A percentile compares a stretch with the other conserved stretches of the same genome.
Evolutionary conservation across 495 filamentous ascomycete genomes (phyloP).

Genomic region (Diplogelasinospora grovesii): DNA sequence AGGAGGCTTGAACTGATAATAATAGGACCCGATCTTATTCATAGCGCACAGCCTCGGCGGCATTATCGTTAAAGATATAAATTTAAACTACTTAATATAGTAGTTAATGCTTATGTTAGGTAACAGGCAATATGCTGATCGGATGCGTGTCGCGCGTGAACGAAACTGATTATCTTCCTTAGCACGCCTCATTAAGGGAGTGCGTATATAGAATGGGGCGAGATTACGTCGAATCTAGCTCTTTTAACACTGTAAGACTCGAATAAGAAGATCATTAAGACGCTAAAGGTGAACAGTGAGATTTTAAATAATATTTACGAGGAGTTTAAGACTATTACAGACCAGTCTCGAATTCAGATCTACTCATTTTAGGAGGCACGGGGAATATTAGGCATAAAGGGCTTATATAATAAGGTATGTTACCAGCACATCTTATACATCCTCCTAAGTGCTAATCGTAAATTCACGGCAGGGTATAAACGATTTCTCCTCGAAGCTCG

Average conservation of each 20-base stretch:
- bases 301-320: constrained; percentile 33
- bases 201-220: constrained; percentile 23
- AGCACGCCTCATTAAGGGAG: constrained; percentile 39
- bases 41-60: constrained; percentile 38
- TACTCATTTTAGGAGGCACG: constrained; percentile 38
- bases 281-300: constrained; percentile 30
- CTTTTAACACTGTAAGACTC: constrained; percentile 17
- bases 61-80: constrained; percentile 36
- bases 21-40: constrained; percentile 30
- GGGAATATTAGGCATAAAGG: constrained; percentile 32
- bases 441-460: neutral
- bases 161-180: constrained; percentile 33
- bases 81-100: constrained; percentile 4
- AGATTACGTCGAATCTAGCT: constrained; percentile 22
- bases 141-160: constrained; percentile 17
- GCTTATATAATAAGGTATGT: constrained; percentile 27
- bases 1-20: neutral
- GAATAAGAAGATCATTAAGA: constrained; percentile 20
- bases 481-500: constrained; percentile 31
- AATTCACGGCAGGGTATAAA: constrained; percentile 26
- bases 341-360: constrained; percentile 21
- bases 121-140: constrained; percentile 28
- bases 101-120: constrained; percentile 7
- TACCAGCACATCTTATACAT: neutral
- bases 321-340: constrained; percentile 23